Evolutionary conservation across 495 filamentous ascomycete genomes (phyloP), one percentile per base, ranked within the genome.

Genomic region (Penicillium alfredii): DNA sequence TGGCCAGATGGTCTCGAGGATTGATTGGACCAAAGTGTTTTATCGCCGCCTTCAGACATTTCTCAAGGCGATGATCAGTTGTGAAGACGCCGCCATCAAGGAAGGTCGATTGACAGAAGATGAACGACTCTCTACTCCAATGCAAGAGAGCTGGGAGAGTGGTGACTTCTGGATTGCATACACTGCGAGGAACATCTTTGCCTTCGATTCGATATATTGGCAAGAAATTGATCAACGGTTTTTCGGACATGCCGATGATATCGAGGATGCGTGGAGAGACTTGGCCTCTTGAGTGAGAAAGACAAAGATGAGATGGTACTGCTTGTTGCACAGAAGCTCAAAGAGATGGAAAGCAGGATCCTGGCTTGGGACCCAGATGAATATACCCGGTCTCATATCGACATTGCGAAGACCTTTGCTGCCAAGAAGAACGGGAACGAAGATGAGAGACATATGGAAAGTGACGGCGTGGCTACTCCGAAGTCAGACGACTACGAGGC

Each of bases 151-250:
- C 26, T 53, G 46, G 49, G 29, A 53, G 27, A 53, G 38, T 13
- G 50, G 50, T n/a, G 42, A 53, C 13, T 57, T 57, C 12, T 57
- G 54, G 49, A 30, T 57, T 8, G 21, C 12, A 12, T 58, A 53
- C 40, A 49, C 47, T 9, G 35, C 35, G 8, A 13, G 35, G 29
- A 35, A 46, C 4, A 48, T 20, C 15, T 53, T 48, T 37, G 49
- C 47, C 2, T 53, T 53, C 35, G 46, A 53, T 20, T 24, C 30
- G 26, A 42, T 53, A 7, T 53, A 40, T 33, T 49, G 49, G 49
- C 15, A 47, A 8, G 48, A 51, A 32, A 39, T 53, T 34, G 45
- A 56, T 16, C 35, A 15, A 24, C 25, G 42, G 6, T 56, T 49
- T 40, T 53, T 49, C 45, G 52, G 48, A 16, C 14, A 32, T 15